These are phyloP conservation scores for Ceratobasidium sp. DNA, from an alignment of 1,284 basidiomycete genomes.

Conservation along the genomic window DNA sequence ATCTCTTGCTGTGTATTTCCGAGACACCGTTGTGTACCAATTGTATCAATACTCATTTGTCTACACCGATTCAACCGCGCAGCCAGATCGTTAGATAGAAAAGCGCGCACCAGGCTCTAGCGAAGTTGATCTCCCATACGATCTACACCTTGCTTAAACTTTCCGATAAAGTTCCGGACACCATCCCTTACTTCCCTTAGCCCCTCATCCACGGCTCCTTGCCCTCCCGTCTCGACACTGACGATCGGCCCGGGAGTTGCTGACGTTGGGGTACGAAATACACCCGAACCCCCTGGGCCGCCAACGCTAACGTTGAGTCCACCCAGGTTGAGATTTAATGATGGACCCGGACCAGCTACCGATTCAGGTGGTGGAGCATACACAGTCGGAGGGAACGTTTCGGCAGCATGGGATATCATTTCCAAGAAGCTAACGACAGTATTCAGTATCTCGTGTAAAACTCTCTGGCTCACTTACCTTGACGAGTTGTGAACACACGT, in stretches of 20 bases:
- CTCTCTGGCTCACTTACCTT: constrained; percentile 64
- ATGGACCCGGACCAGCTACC: constrained; percentile 60
- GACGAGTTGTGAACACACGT: constrained; percentile 93
- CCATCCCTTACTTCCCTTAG: constrained; percentile 89
- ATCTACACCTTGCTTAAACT: constrained; percentile 88
- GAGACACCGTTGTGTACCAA: constrained; percentile 1
- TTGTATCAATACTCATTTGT: constrained; percentile 39
- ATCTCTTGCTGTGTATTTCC: not conserved
- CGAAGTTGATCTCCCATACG: constrained; percentile 41
- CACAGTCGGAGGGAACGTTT: constrained; percentile 69
- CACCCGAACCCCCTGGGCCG: constrained; percentile 80
- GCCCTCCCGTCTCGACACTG: constrained; percentile 60
- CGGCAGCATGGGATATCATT: constrained; percentile 71
- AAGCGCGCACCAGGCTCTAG: not conserved
- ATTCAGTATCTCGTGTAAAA: constrained; percentile 2
- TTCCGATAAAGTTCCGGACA: constrained; percentile 84
- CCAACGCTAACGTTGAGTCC: constrained; percentile 91
- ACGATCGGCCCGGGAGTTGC: constrained; percentile 12
- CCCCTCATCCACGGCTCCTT: constrained; percentile 64
- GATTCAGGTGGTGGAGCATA: constrained; percentile 66
- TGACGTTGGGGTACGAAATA: constrained; percentile 70
- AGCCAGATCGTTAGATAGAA: not conserved
- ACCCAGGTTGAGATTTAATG: constrained; percentile 88
- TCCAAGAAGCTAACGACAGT: constrained; percentile 69
- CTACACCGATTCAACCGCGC: constrained; percentile 3